Evolutionary conservation across 2,329 filamentous ascomycete species (phyloP).

Genomic region (Dactylellina cionopaga): DNA sequence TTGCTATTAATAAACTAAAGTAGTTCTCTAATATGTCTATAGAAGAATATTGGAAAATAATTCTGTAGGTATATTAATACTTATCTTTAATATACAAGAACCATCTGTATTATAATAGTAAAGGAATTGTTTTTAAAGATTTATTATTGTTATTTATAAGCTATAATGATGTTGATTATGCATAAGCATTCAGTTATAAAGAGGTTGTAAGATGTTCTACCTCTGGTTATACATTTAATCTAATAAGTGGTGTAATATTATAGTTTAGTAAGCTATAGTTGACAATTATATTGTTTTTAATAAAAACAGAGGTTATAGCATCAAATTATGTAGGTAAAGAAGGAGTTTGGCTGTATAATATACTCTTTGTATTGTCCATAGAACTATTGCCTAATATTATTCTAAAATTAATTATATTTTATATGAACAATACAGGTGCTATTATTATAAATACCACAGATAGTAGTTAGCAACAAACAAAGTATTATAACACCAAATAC

Average conservation of each 20-base stretch:
- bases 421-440: neutral
- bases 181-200: neutral
- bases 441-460: neutral
- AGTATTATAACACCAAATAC: no score
- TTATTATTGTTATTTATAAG: neutral
- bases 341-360: no score
- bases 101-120: conserved; percentile 1
- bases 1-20: neutral
- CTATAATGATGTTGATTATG: neutral
- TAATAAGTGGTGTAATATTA: no score
- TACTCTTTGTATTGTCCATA: no score
- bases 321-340: neutral
- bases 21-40: neutral
- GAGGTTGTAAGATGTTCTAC: no score
- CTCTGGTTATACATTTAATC: no score
- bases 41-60: neutral
- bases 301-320: neutral
- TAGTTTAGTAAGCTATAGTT: neutral
- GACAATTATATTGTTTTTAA: neutral
- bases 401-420: no score
- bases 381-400: no score
- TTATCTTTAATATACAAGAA: no score
- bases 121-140: neutral
- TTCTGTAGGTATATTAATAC: neutral
- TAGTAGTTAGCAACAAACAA: neutral